Evolutionary conservation across 169 alveolate species (phyloP).

Genomic region (Plasmodium chabaudi): DNA sequence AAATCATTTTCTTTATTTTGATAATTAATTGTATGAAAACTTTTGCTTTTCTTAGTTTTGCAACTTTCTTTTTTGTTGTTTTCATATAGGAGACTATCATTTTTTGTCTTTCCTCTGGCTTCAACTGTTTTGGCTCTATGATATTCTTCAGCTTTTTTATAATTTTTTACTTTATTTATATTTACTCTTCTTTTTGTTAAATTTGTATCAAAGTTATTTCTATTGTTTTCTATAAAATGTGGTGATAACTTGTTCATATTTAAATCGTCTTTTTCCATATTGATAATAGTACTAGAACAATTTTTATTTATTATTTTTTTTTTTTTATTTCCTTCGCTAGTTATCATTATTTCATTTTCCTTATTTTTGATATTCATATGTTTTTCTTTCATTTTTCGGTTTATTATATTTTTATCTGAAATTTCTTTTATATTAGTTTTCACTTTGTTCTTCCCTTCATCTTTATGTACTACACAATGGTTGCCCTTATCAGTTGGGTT

Average conservation of each 20-base stretch:
- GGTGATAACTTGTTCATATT: conserved; percentile 7
- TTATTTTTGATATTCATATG: neutral
- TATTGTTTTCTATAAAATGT: conserved; percentile 10
- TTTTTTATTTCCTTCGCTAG: conserved; percentile 14
- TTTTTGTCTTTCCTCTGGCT: neutral
- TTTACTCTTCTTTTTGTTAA: conserved; percentile 29
- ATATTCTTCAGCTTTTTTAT: conserved; percentile 6
- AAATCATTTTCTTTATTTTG: neutral
- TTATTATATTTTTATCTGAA: neutral
- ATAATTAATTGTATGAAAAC: neutral
- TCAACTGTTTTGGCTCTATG: conserved; percentile 10
- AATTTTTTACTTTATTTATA: conserved; percentile 8
- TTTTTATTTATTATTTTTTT: conserved; percentile 1
- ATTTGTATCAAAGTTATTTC: conserved; percentile 9
- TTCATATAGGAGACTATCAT: neutral
- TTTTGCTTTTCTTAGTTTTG: neutral
- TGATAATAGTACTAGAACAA: neutral
- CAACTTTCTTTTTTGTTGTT: neutral
- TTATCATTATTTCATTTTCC: conserved; percentile 3
- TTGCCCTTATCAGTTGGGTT: neutral
- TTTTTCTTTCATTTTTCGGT: conserved; percentile 5
- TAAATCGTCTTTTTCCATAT: neutral
- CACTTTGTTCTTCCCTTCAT: conserved; percentile 7
- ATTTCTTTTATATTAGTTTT: conserved; percentile 4
- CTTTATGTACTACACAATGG: neutral